phyloP scores from a whole-genome alignment of 257 asterid genomes.

The Salvia hispanica region DNA sequence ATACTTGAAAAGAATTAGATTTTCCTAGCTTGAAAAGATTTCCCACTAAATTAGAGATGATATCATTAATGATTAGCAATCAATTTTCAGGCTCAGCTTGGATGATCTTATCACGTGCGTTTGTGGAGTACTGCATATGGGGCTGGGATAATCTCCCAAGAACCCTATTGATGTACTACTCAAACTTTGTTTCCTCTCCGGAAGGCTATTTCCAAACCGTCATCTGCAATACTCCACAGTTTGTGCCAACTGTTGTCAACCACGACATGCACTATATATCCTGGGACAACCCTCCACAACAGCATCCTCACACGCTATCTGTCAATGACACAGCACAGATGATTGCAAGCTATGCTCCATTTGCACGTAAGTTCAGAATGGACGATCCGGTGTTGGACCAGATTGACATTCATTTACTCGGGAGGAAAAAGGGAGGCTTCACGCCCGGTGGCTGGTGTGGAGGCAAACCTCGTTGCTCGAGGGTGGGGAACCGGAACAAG shows the following conservation, averaged over 20 bases:
- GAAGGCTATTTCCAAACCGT: slow-evolving; percentile 97
- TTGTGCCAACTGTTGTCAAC: slow-evolving; percentile 69
- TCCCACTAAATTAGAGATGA: too few relatives aligned
- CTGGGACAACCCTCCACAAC: slow-evolving; percentile 90
- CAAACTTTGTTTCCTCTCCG: slow-evolving; percentile 90
- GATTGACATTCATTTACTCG: slow-evolving; percentile 66
- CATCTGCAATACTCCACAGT: slow-evolving; percentile 84
- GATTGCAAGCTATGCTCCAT: slow-evolving; percentile 72
- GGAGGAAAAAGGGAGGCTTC: slow-evolving; percentile 61
- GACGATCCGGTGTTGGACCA: slow-evolving; percentile 61
- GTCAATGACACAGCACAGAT: slow-evolving; percentile 67
- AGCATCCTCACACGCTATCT: slow-evolving; percentile 73
- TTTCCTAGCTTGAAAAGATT: too few relatives aligned
- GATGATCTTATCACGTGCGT: slow-evolving; percentile 85
- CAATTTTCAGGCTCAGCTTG: slow-evolving; percentile 85
- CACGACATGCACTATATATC: slow-evolving; percentile 94
- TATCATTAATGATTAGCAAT: background rate
- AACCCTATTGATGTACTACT: slow-evolving; percentile 88
- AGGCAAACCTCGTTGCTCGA: slow-evolving; percentile 70
- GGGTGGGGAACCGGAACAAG: slow-evolving; percentile 55
- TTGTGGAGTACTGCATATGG: slow-evolving; percentile 83
- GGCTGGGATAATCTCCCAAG: slow-evolving; percentile 99
- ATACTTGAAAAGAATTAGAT: background rate
- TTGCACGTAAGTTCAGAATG: slow-evolving; percentile 82
- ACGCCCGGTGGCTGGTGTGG: slow-evolving; percentile 96